phyloP scores from a whole-genome alignment of 768 basidiomycete species.

The Suillus subaureus region DNA sequence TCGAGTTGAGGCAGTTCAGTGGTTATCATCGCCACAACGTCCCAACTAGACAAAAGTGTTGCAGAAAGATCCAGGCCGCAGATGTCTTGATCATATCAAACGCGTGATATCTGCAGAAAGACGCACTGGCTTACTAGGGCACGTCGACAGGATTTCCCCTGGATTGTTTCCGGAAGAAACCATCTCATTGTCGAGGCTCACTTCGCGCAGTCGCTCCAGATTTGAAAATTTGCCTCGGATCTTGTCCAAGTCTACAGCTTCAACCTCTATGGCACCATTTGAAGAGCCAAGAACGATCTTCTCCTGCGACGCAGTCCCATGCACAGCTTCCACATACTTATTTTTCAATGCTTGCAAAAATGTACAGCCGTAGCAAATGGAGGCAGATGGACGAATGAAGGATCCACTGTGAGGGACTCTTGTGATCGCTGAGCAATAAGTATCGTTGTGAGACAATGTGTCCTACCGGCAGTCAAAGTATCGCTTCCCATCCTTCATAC shows the following conservation, averaged over 20 bases:
- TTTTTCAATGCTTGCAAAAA: conserved; percentile 74
- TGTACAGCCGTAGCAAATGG: conserved; percentile 59
- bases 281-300: conserved; percentile 80
- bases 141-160: conserved; percentile 56
- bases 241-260: conserved; percentile 82
- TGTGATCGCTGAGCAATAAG: conserved; percentile 30
- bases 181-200: conserved; percentile 73
- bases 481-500: conserved; percentile 69
- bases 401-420: conserved; percentile 67
- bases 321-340: conserved; percentile 75
- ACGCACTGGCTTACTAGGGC: conserved; percentile 60
- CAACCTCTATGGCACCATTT: conserved; percentile 78
- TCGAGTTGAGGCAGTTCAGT: conserved; percentile 62
- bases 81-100: conserved; percentile 52
- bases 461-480: conserved; percentile 79
- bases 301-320: conserved; percentile 56
- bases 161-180: conserved; percentile 55
- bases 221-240: conserved; percentile 70
- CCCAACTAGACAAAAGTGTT: conserved; percentile 76
- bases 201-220: conserved; percentile 69
- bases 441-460: conserved; percentile 6
- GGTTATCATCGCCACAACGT: conserved; percentile 62
- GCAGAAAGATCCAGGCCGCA: conserved; percentile 81
- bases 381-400: conserved; percentile 73
- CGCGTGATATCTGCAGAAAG: conserved; percentile 11